Evolutionary conservation across 495 filamentous ascomycete species (phyloP), one percentile per base, ranked within the genome.

Genomic region (Aspergillus wentii): DNA sequence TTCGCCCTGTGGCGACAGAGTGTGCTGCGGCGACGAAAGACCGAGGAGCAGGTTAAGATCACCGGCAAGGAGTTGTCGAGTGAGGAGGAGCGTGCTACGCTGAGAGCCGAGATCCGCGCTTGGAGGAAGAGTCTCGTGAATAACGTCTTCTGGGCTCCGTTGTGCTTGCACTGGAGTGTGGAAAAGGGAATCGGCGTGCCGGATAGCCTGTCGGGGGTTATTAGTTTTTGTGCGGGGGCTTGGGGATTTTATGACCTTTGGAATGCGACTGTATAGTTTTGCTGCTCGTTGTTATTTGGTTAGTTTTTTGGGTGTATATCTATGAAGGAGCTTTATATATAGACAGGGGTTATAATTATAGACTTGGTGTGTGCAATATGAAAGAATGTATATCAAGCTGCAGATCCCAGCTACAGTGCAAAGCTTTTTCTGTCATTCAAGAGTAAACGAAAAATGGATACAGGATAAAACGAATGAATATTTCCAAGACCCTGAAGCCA

Each of bases 131-230:
- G 54, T 37, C 50, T 70, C 7, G 51, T 69, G 5, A 68, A 63
- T 32, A 80, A 80, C 48, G 49, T 62, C 30, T 69, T 72, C 35
- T 83, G 78, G 71, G 66, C 72, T 4, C 78, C 79, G 17, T 52
- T 83, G 56, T 79, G 76, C 38, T 37, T 94, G 18, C 91, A 95
- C 67, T 95, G 86, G 85, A 85, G 85, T 51, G 51, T 80, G 13
- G 82, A 86, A 58, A 65, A 78, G 39, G 88, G 88, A 0, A 49
- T 94, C 23, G 85, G 81, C 0, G 54, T 79, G 36, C 65, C 89
- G 19, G 85, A 79, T 10, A 74, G 59, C 36, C 57, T 89, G 27
- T 80, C 79, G 0, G 83, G 84, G 0, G 52, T 80, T 14, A 67
- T 85, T 38, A 79, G 81, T 56, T 73, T 94, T 44, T 57, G 78